phyloP scores from a whole-genome alignment of 2,329 filamentous ascomycete genomes.

The Tolypocladium ophioglossoides region DNA sequence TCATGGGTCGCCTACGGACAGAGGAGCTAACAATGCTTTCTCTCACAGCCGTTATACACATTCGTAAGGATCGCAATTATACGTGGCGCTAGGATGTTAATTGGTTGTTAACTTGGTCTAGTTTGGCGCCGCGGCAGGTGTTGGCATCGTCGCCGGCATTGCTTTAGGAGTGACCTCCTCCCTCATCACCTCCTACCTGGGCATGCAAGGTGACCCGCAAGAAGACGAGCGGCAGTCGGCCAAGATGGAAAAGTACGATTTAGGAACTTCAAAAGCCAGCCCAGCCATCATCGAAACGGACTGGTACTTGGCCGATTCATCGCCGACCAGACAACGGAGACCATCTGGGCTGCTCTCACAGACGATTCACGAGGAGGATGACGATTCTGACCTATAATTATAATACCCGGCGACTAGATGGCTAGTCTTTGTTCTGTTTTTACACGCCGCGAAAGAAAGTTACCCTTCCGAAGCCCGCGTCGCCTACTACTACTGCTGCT shows the following conservation, averaged over 20 bases:
- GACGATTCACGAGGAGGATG: constrained; percentile 65
- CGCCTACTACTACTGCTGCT: background rate
- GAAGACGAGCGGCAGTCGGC: constrained; percentile 3
- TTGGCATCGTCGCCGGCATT: constrained; percentile 55
- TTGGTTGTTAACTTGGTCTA: constrained; percentile 7
- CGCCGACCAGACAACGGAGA: constrained; percentile 27
- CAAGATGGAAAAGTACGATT: constrained; percentile 1
- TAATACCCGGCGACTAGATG: background rate
- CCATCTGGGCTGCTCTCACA: constrained; percentile 46
- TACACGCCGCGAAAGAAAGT: constrained; percentile 3
- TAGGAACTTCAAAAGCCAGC: background rate
- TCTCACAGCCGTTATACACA: constrained; percentile 29
- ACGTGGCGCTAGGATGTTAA: background rate
- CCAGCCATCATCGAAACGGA: constrained; percentile 24
- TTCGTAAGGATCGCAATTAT: constrained; percentile 21
- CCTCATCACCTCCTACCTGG: constrained; percentile 40
- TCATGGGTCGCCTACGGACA: background rate
- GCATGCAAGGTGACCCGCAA: constrained; percentile 23
- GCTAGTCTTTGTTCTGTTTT: background rate
- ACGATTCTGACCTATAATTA: constrained; percentile 39
- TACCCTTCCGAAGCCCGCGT: background rate
- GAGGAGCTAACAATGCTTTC: background rate
- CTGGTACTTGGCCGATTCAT: constrained; percentile 26
- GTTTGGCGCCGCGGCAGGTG: constrained; percentile 54
- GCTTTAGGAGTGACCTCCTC: constrained; percentile 46